Evolutionary conservation across 2,329 filamentous ascomycete species (phyloP).

Genomic region (Claviceps pusilla): DNA sequence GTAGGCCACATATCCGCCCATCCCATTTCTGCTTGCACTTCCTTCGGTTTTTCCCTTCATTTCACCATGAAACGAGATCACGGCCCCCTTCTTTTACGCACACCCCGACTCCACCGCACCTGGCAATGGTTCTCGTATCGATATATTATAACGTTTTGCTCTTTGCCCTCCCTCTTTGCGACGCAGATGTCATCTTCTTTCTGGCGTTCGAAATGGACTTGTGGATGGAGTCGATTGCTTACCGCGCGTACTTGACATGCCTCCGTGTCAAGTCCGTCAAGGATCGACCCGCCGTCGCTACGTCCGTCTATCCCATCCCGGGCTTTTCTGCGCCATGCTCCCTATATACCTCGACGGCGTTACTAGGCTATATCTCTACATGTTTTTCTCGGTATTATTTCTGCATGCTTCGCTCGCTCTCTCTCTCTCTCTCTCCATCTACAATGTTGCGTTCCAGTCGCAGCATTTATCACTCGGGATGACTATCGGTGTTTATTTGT

Average conservation of each 20-base stretch:
- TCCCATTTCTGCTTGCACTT: not conserved
- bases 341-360: not conserved
- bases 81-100: not conserved
- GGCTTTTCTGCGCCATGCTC: not conserved
- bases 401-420: not conserved
- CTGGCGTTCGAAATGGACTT: not conserved
- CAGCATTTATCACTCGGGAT: not conserved
- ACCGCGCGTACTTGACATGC: not conserved
- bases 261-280: not conserved
- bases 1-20: slow-evolving; percentile 12
- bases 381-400: not conserved
- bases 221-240: not conserved
- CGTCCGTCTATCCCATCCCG: not conserved
- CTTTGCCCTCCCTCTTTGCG: not conserved
- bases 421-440: too few relatives aligned
- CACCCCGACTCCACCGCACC: not conserved
- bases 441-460: not conserved
- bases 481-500: not conserved
- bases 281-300: not conserved
- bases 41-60: not conserved
- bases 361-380: not conserved
- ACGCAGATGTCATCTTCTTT: not conserved
- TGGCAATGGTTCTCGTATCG: not conserved
- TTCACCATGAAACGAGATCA: not conserved
- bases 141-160: not conserved